phyloP scores from a whole-genome alignment of 179 eudicot genomes.

The Carnegiea gigantea region DNA sequence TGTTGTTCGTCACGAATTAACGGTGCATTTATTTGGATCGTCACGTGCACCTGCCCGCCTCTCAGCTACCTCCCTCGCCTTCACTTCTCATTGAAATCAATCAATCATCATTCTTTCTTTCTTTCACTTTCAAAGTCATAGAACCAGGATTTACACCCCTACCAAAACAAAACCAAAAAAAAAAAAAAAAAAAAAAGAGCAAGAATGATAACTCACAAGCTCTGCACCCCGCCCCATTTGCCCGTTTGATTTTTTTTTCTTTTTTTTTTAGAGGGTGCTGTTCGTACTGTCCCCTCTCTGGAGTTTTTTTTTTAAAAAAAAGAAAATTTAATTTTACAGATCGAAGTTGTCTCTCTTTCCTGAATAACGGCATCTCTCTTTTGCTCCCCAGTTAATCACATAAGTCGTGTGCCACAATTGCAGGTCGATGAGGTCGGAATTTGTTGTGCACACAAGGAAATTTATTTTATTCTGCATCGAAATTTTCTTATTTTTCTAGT shows the following conservation, averaged over 20 bases:
- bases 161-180: not conserved
- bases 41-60: conserved; percentile 40
- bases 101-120: not conserved
- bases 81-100: not conserved
- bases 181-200: not conserved
- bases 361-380: not conserved
- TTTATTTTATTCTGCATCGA: too few relatives aligned
- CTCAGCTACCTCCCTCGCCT: conserved; percentile 18
- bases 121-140: not conserved
- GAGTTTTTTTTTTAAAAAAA: not conserved
- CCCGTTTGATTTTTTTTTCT: not conserved
- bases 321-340: too few relatives aligned
- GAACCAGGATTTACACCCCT: not conserved
- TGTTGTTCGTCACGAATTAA: not conserved
- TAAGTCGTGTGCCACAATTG: too few relatives aligned
- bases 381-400: not conserved
- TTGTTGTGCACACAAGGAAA: too few relatives aligned
- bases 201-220: not conserved
- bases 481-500: too few relatives aligned
- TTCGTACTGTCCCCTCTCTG: too few relatives aligned
- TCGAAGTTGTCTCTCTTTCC: not conserved
- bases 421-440: too few relatives aligned
- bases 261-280: not conserved
- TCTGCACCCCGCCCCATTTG: not conserved
- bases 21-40: conserved; percentile 27